These are phyloP conservation scores for Wickerhamomyces ciferrii DNA, from an alignment of 805 yeast species.

Conservation along the genomic window DNA sequence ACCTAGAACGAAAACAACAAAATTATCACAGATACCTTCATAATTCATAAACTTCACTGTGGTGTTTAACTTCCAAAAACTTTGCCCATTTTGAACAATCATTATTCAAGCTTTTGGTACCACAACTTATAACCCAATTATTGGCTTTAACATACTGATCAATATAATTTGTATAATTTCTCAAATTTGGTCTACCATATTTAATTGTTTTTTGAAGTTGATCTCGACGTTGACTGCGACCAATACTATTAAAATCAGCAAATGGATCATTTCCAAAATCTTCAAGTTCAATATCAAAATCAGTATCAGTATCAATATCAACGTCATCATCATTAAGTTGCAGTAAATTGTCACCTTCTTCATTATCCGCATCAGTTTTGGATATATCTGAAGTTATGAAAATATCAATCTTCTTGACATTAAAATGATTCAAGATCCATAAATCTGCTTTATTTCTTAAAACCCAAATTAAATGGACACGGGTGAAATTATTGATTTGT, in stretches of 20 bases:
- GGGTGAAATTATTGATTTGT: conserved; percentile 19
- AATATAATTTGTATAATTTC: conserved; percentile 24
- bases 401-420: conserved; percentile 29
- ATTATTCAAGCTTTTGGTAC: conserved; percentile 40
- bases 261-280: conserved; percentile 13
- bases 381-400: conserved; percentile 28
- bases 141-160: conserved; percentile 23
- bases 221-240: neutral
- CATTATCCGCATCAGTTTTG: conserved; percentile 3
- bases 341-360: conserved; percentile 15
- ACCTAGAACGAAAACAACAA: neutral
- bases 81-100: conserved; percentile 36
- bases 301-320: conserved; percentile 9
- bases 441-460: conserved; percentile 40
- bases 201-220: conserved; percentile 5
- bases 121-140: conserved; percentile 56
- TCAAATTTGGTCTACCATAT: conserved; percentile 37
- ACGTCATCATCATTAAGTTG: conserved; percentile 15
- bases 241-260: conserved; percentile 7
- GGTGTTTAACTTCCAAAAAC: conserved; percentile 29
- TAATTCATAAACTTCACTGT: conserved; percentile 36
- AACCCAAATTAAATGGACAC: conserved; percentile 49
- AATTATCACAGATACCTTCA: conserved; percentile 1
- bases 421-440: conserved; percentile 37
- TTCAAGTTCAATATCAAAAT: conserved; percentile 19